These are phyloP conservation scores for Castanea mollissima DNA, from an alignment of 306 rosid genomes.

Conservation along the genomic window DNA sequence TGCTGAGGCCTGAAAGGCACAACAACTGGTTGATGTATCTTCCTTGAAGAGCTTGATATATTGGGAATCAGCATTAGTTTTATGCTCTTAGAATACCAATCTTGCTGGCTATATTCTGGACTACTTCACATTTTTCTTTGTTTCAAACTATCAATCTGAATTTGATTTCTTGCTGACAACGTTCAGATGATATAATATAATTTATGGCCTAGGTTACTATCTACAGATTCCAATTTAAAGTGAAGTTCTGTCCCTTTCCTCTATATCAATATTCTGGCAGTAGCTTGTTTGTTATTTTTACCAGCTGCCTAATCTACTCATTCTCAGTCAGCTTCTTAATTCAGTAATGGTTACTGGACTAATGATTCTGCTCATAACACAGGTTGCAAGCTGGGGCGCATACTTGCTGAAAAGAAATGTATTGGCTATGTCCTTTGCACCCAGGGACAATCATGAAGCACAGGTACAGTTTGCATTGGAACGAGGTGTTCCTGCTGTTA, in stretches of 20 bases:
- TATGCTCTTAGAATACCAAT: background rate
- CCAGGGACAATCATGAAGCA: conserved; percentile 98
- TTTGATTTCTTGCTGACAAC: background rate
- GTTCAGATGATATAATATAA: background rate
- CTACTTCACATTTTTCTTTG: background rate
- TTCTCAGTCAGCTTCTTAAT: conserved; percentile 12
- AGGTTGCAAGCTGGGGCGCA: conserved; percentile 99
- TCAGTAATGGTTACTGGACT: conserved; percentile 27
- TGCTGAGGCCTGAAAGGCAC: background rate
- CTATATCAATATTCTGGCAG: background rate
- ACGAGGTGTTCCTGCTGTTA: conserved; percentile 92
- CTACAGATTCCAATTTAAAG: background rate
- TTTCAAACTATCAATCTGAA: background rate
- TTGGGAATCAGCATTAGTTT: background rate
- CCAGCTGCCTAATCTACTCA: conserved; percentile 15
- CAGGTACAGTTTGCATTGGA: conserved; percentile 98
- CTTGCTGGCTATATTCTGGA: background rate
- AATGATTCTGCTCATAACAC: conserved; percentile 32
- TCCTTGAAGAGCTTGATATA: background rate
- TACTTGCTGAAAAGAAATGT: conserved; percentile 87
- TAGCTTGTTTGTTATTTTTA: conserved; percentile 17
- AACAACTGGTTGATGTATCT: background rate
- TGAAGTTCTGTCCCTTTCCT: background rate
- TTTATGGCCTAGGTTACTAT: background rate
- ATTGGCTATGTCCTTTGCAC: conserved; percentile 92